Percentiles rank a stretch among this genome's conserved stretches.
These are phyloP conservation scores for Aspergillus tubingensis DNA, from an alignment of 2,329 filamentous ascomycete genomes.

Conservation along the genomic window DNA sequence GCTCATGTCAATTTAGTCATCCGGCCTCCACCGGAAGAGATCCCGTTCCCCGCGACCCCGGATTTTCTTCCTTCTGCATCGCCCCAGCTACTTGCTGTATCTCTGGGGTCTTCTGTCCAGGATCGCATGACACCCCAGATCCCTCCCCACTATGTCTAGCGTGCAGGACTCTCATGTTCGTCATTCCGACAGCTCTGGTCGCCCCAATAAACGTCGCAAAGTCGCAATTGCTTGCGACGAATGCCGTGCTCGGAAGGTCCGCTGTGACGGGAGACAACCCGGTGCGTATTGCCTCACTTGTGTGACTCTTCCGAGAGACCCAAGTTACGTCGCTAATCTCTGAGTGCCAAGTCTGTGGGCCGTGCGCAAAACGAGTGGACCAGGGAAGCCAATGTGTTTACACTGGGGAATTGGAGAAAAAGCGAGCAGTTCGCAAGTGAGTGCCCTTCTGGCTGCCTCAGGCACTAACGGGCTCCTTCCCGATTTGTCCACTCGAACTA, in stretches of 20 bases:
- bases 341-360: constrained; percentile 29
- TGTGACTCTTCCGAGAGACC: background rate
- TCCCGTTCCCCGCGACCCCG: background rate
- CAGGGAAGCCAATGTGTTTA: constrained; percentile 27
- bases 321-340: constrained; percentile 6
- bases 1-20: too few relatives aligned
- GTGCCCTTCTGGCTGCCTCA: background rate
- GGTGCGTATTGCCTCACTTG: constrained; percentile 7
- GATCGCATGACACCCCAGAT: background rate
- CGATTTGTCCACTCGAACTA: background rate
- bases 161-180: background rate
- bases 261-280: constrained; percentile 24
- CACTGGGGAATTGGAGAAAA: constrained; percentile 32
- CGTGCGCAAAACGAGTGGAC: constrained; percentile 28
- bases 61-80: background rate
- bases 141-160: constrained; percentile 4
- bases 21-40: background rate
- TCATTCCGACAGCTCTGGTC: background rate
- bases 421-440: constrained; percentile 27
- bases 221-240: constrained; percentile 23
- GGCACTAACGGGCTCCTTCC: background rate
- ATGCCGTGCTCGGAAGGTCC: constrained; percentile 21
- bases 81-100: background rate
- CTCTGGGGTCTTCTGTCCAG: background rate
- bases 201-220: constrained; percentile 20